Conservation (phyloP, 305 asterid species). For the Solanum hybrid region DNA sequence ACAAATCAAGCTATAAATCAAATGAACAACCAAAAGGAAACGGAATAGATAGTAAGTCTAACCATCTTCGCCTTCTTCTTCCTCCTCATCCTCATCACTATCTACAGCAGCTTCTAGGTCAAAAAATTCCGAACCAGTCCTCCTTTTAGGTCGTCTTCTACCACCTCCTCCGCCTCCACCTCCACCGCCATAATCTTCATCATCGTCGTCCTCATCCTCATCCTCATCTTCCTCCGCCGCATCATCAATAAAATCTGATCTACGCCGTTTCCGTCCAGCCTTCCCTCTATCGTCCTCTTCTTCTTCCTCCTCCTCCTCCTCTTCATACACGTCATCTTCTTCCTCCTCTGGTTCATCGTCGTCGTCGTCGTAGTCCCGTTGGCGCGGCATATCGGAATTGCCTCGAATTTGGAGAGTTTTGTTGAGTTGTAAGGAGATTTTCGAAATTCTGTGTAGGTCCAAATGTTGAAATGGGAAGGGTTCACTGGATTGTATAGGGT, state of each 20-base stretch:
- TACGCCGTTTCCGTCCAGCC: conserved; percentile 49
- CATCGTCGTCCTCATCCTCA: conserved; percentile 47
- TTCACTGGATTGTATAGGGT: background rate
- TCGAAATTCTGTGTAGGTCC: background rate
- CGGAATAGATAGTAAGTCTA: conserved; percentile 12
- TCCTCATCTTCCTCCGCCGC: conserved; percentile 66
- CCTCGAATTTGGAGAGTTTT: background rate
- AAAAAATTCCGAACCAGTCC: conserved; percentile 47
- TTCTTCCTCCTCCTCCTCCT: conserved; percentile 50
- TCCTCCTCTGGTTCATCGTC: conserved; percentile 67
- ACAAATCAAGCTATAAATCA: background rate
- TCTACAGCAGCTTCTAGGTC: conserved; percentile 78
- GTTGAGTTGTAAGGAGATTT: background rate
- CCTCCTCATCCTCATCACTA: conserved; percentile 88
- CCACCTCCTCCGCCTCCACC: conserved; percentile 29
- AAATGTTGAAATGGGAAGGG: background rate
- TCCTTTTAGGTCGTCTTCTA: conserved; percentile 33
- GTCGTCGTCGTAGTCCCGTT: conserved; percentile 43
- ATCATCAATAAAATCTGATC: conserved; percentile 64
- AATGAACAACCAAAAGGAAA: background rate
- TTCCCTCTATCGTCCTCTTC: conserved; percentile 57
- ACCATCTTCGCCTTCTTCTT: conserved; percentile 94
- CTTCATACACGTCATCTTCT: conserved; percentile 28
- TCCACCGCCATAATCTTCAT: conserved; percentile 37
- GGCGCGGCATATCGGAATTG: conserved; percentile 32